phyloP scores from a whole-genome alignment of 2,329 filamentous ascomycete species.

The Fusarium transvaalense region DNA sequence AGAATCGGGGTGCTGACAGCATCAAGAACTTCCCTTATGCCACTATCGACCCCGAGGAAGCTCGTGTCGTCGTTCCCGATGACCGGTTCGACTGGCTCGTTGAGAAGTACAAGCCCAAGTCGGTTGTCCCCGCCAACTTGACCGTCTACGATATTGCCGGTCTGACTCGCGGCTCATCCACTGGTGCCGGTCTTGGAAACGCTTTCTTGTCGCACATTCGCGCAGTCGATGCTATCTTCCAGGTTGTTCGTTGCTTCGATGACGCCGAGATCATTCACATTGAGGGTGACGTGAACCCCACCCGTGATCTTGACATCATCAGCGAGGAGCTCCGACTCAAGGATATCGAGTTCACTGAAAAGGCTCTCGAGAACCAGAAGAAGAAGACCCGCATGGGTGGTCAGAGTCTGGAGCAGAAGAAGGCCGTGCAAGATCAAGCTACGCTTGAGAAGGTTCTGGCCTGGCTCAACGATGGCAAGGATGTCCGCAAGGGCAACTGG shows the following conservation, averaged over 20 bases:
- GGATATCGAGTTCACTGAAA: conserved; percentile 98
- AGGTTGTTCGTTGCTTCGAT: conserved; percentile 96
- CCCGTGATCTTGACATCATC: conserved; percentile 95
- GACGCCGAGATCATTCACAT: conserved; percentile 99
- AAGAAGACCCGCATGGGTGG: conserved; percentile 97
- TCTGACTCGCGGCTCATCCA: conserved; percentile 94
- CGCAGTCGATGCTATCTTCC: conserved; percentile 97
- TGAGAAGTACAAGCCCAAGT: conserved; percentile 98
- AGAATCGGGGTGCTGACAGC: conserved; percentile 58
- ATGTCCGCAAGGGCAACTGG: conserved; percentile 93
- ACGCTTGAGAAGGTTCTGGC: conserved; percentile 91
- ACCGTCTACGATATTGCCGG: conserved; percentile 99
- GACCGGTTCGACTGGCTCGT: conserved; percentile 95
- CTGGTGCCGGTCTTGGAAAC: conserved; percentile 96
- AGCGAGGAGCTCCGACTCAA: conserved; percentile 96
- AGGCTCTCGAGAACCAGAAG: conserved; percentile 89
- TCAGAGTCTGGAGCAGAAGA: conserved; percentile 97
- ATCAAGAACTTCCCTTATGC: conserved; percentile 95
- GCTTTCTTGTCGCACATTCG: conserved; percentile 98
- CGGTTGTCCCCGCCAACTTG: conserved; percentile 93
- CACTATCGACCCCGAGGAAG: conserved; percentile 98
- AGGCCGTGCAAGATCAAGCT: conserved; percentile 92
- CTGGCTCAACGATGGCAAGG: conserved; percentile 88
- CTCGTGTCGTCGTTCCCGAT: conserved; percentile 96
- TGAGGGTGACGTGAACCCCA: conserved; percentile 96